Evolutionary conservation across 768 basidiomycete genomes (phyloP).

Genomic region (Rubroboletus pulcherrimus): DNA sequence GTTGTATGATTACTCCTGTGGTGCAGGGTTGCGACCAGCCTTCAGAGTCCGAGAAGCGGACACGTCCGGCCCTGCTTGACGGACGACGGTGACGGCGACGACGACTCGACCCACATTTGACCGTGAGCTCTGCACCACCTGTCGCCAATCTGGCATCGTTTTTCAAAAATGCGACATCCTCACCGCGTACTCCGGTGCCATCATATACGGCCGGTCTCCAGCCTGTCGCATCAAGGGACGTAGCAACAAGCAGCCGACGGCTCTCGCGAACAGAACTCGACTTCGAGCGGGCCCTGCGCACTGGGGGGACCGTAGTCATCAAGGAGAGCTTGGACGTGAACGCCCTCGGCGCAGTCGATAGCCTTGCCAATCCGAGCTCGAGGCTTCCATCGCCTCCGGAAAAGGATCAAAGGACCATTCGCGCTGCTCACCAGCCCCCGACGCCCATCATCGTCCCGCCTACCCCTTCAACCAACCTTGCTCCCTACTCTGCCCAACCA

Average conservation of each 20-base stretch:
- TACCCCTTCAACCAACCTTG: constrained; percentile 52
- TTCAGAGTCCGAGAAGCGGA: constrained; percentile 9
- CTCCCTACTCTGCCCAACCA: constrained; percentile 31
- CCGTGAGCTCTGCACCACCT: neutral
- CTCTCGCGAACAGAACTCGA: constrained; percentile 73
- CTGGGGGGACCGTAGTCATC: constrained; percentile 63
- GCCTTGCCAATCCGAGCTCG: constrained; percentile 19
- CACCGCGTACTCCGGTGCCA: constrained; percentile 42
- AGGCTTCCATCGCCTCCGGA: constrained; percentile 38
- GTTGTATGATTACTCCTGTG: constrained; percentile 21
- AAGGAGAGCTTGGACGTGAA: constrained; percentile 71
- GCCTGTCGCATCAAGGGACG: constrained; percentile 55
- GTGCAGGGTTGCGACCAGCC: constrained; percentile 18
- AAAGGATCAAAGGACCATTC: constrained; percentile 35
- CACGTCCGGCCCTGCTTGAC: neutral
- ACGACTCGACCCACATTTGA: neutral
- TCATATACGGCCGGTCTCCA: constrained; percentile 51
- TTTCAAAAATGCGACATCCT: constrained; percentile 50
- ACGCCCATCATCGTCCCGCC: constrained; percentile 66
- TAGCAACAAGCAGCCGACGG: constrained; percentile 43
- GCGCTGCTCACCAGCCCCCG: constrained; percentile 42
- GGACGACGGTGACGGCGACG: constrained; percentile 14
- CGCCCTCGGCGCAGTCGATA: constrained; percentile 55
- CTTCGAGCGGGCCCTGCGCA: constrained; percentile 73
- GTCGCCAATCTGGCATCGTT: constrained; percentile 60